Evolutionary conservation across 495 filamentous ascomycete species (phyloP).

Genomic region (Xylaria cubensis): DNA sequence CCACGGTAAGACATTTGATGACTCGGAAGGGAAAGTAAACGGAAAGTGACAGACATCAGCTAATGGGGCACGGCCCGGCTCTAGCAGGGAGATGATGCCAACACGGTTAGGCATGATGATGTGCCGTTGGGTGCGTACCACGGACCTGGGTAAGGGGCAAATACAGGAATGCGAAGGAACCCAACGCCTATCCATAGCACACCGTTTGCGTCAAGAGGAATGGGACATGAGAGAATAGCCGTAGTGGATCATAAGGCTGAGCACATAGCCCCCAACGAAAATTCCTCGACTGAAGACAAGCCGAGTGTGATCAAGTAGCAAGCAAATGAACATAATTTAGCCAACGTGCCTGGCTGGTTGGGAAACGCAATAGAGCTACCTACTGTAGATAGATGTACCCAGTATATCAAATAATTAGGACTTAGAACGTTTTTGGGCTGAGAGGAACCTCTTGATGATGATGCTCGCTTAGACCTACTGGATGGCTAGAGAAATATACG

Average conservation of each 20-base stretch:
- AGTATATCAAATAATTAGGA: neutral
- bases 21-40: neutral
- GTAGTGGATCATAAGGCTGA: conserved; percentile 23
- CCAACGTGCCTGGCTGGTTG: neutral
- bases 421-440: neutral
- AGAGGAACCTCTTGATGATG: neutral
- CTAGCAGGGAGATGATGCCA: conserved; percentile 4
- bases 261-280: conserved; percentile 10
- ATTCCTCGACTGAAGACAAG: neutral
- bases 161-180: neutral
- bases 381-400: neutral
- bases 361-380: neutral
- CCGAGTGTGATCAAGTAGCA: neutral
- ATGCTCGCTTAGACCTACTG: neutral
- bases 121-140: conserved; percentile 16
- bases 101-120: conserved; percentile 12
- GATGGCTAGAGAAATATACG: neutral
- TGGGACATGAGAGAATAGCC: neutral
- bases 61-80: conserved; percentile 2
- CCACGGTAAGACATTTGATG: neutral
- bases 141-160: neutral
- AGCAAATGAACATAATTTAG: neutral
- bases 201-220: neutral
- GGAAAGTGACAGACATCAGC: neutral
- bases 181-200: neutral